Evolutionary conservation across 1,284 basidiomycete genomes (phyloP).

Genomic region (Earliella scabrosa): DNA sequence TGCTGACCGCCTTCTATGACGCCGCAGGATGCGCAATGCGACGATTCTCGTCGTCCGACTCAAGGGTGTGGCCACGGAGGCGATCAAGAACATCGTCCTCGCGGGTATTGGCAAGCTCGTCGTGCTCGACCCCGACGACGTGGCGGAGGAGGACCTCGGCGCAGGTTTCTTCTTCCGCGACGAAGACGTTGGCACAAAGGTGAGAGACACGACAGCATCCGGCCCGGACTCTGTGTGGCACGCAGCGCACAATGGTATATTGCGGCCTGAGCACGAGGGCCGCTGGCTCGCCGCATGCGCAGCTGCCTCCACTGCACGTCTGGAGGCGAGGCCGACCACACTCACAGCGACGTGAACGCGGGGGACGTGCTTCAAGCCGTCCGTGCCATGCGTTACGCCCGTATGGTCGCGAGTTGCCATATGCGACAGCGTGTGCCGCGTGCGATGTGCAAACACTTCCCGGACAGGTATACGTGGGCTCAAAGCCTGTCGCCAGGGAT

Average conservation of each 20-base stretch:
- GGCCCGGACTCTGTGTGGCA: background rate
- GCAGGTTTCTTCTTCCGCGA: constrained; percentile 95
- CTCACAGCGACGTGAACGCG: constrained; percentile 12
- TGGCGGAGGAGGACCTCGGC: constrained; percentile 82
- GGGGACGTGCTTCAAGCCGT: background rate
- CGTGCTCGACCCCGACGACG: constrained; percentile 65
- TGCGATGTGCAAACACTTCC: constrained; percentile 1
- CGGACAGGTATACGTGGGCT: constrained; percentile 8
- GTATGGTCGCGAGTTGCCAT: background rate
- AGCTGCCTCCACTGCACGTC: background rate
- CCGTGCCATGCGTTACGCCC: background rate
- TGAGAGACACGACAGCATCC: constrained; percentile 40
- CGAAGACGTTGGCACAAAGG: constrained; percentile 88
- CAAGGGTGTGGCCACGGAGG: constrained; percentile 90
- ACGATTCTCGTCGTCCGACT: constrained; percentile 87
- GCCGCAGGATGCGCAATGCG: constrained; percentile 86
- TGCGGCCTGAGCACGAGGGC: background rate
- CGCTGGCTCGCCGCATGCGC: background rate
- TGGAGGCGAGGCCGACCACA: background rate
- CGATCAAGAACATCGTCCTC: constrained; percentile 92
- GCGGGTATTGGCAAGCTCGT: constrained; percentile 78
- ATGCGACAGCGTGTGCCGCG: background rate
- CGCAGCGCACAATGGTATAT: background rate
- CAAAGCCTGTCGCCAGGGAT: constrained; percentile 14
- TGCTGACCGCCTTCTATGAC: background rate